These are phyloP conservation scores for Sugiyamaella qingdaonensis DNA, from an alignment of 805 yeast species.

Conservation along the genomic window DNA sequence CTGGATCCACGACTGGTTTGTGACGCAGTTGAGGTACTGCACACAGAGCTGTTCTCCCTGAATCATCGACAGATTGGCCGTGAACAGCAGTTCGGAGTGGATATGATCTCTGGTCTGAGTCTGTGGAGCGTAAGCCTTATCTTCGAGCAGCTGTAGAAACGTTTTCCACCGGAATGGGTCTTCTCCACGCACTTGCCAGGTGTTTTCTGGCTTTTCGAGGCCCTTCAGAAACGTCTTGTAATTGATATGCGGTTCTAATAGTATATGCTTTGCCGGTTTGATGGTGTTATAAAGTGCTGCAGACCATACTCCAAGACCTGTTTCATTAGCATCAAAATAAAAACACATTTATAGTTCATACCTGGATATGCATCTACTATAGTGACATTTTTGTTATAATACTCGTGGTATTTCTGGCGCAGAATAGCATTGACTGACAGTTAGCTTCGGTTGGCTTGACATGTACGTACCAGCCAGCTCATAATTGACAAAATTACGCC, in stretches of 20 bases:
- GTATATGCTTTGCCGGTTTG: conserved; percentile 58
- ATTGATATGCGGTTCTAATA: conserved; percentile 51
- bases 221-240: conserved; percentile 25
- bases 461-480: conserved; percentile 16
- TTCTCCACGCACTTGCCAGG: conserved; percentile 23
- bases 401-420: conserved; percentile 40
- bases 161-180: conserved; percentile 72
- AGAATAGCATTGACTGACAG: conserved; percentile 40
- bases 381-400: conserved; percentile 32
- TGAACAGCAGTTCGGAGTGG: conserved; percentile 51
- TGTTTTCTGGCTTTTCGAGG: conserved; percentile 3
- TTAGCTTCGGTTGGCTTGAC: conserved; percentile 25
- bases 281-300: conserved; percentile 56
- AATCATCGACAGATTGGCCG: conserved; percentile 54
- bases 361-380: conserved; percentile 33
- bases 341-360: not conserved
- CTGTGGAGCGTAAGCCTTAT: conserved; percentile 42
- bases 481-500: conserved; percentile 28
- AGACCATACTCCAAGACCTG: conserved; percentile 56
- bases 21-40: conserved; percentile 70
- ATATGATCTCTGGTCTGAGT: conserved; percentile 35
- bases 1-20: conserved; percentile 69
- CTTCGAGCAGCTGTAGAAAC: conserved; percentile 43
- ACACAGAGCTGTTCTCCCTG: conserved; percentile 66
- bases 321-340: not conserved